phyloP scores from a whole-genome alignment of 306 rosid genomes.

The Biancaea sappan region DNA sequence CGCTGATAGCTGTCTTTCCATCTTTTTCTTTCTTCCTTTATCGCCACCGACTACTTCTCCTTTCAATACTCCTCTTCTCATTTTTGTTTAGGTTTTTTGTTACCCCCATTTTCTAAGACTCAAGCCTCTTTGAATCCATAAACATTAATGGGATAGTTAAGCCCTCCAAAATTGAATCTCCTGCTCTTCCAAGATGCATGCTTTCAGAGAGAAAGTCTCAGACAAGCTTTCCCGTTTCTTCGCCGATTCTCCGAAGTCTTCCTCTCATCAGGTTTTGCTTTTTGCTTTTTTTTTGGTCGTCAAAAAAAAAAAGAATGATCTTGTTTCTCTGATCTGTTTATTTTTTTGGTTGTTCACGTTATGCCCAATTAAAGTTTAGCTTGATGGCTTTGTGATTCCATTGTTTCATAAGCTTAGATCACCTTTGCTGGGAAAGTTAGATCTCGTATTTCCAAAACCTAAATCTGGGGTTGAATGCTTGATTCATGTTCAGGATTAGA shows the following conservation, averaged over 20 bases:
- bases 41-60: slow-evolving; percentile 37
- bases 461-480: slow-evolving; percentile 31
- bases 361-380: slow-evolving; percentile 22
- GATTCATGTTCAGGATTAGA: slow-evolving; percentile 12
- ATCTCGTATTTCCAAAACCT: slow-evolving; percentile 43
- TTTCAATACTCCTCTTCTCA: neutral
- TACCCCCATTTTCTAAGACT: neutral
- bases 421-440: slow-evolving; percentile 34
- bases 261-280: slow-evolving; percentile 50
- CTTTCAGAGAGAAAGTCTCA: slow-evolving; percentile 68
- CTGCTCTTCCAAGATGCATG: slow-evolving; percentile 44
- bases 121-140: neutral
- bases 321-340: slow-evolving; percentile 13
- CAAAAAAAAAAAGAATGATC: neutral
- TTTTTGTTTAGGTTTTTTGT: neutral
- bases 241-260: slow-evolving; percentile 47
- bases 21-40: neutral
- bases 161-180: neutral
- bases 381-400: slow-evolving; percentile 33
- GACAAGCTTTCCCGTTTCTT: slow-evolving; percentile 67
- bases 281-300: neutral
- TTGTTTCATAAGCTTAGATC: slow-evolving; percentile 15
- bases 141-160: slow-evolving; percentile 28
- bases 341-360: neutral
- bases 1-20: slow-evolving; percentile 34